A percentile compares a stretch with the other conserved stretches of the same genome.
Evolutionary conservation across 768 basidiomycete genomes (phyloP).

Genomic region (Termitomyces sp.): DNA sequence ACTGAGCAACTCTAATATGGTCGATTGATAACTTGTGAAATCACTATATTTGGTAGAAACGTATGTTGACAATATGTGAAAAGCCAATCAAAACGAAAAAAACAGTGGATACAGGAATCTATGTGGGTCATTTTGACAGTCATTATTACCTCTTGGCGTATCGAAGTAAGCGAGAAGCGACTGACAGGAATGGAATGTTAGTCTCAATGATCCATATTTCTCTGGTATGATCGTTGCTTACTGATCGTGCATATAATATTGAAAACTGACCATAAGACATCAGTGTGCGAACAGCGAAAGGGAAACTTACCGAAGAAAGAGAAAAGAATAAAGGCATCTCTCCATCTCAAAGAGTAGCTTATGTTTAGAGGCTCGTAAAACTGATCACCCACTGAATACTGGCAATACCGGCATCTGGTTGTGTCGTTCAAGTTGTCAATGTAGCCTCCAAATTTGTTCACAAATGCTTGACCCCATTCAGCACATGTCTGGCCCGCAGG

Average conservation of each 20-base stretch:
- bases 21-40: not conserved
- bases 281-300: not conserved
- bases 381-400: conserved; percentile 60
- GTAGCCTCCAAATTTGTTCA: conserved; percentile 61
- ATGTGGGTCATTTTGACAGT: not conserved
- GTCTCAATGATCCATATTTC: not conserved
- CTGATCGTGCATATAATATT: conserved; percentile 59
- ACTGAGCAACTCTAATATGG: too few species aligned
- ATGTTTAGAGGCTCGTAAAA: conserved; percentile 70
- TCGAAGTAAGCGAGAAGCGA: conserved; percentile 67
- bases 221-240: conserved; percentile 13
- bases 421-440: conserved; percentile 62
- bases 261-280: conserved; percentile 39
- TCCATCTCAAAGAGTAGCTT: conserved; percentile 52
- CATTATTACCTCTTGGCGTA: conserved; percentile 55
- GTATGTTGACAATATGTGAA: too few species aligned
- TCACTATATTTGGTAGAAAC: not conserved
- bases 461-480: conserved; percentile 67
- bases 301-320: conserved; percentile 46
- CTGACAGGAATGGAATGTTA: conserved; percentile 19
- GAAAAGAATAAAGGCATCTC: conserved; percentile 63
- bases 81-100: too few species aligned
- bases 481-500: conserved; percentile 70
- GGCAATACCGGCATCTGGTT: conserved; percentile 65
- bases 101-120: not conserved